Base-by-base conservation (phyloP, 1,139 yeast species). In the Candida mesenterica region DNA sequence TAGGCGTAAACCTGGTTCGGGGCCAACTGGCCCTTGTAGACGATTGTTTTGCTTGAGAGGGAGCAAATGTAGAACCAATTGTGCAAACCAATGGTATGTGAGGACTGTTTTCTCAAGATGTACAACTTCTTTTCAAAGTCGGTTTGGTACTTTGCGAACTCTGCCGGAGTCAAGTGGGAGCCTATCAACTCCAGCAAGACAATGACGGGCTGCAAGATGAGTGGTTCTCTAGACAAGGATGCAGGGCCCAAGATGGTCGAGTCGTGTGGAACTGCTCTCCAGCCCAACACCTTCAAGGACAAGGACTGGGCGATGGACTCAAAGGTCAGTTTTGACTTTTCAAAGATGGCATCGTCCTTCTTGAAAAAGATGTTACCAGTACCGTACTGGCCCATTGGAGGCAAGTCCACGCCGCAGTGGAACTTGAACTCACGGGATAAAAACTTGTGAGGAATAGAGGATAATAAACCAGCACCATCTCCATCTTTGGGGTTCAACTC, bases 11-110 rank as follows among this genome's bases (percentile, higher is more conserved):
- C 97, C 65, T 92, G 98, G 43, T 84, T 82, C 36, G 98, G 98
- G 13, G 96, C 95, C 55, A 92, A 77, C 66, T 92, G 98, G 52
- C 98, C 98, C 67, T 92, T 92, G 75, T 92, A 92, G 41, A 92
- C 97, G 52, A 92, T 90, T 56, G 90, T 85, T 58, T 80, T 85
- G 62, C 81, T 82, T 39, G 95, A 82, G 45, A 92, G 72, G 10
- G 98, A 90, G 68, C 97, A 90, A 50, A 90, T 88, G 72, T 90
- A 90, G 67, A 92, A 90, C 97, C 98, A 90, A 64, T 90, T 89
- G 67, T 90, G 95, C 49, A 89, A 73, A 23, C 97, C 97, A 53
- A 90, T 89, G 38, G 90, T 77, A 59, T 85, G 95, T 16, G 96
- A 81, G 16, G 95, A 75, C 62, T 85, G 95, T 62, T 90, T 90